Percentiles rank a stretch among this genome's conserved stretches.
Evolutionary conservation across 352 stramenopile species (phyloP).

Genomic region (Phytophthora sojae): DNA sequence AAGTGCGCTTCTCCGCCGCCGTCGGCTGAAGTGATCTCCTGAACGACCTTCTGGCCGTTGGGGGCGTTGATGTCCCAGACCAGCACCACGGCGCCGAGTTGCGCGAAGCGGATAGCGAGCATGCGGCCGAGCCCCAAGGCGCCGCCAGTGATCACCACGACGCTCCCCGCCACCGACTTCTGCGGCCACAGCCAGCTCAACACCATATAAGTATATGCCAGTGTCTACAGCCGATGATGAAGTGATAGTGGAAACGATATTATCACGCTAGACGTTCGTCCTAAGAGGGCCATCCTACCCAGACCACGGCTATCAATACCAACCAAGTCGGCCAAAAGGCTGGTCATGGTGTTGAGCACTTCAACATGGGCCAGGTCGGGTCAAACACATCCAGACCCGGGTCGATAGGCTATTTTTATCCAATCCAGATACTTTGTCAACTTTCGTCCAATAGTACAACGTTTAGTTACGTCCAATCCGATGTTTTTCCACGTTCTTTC

Average conservation of each 20-base stretch:
- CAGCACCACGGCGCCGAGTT: conserved; percentile 29
- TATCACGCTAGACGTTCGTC: background rate
- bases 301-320: background rate
- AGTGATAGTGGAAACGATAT: background rate
- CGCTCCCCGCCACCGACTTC: conserved; percentile 42
- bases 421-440: too few relatives aligned
- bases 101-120: conserved; percentile 33
- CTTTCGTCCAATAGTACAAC: too few relatives aligned
- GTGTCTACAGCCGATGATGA: background rate
- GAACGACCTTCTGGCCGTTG: conserved; percentile 22
- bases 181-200: conserved; percentile 27
- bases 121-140: conserved; percentile 47
- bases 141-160: conserved; percentile 51
- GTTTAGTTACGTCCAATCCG: background rate
- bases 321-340: too few relatives aligned
- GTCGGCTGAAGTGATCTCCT: conserved; percentile 24
- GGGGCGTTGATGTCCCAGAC: conserved; percentile 38
- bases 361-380: too few relatives aligned
- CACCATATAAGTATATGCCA: conserved; percentile 12
- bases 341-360: too few relatives aligned
- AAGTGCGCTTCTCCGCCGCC: conserved; percentile 23
- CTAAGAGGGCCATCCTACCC: background rate
- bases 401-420: too few relatives aligned
- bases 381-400: too few relatives aligned
- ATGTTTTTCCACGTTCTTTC: background rate